Evolutionary conservation across 257 asterid species (phyloP).

Genomic region (Solanum sejunctum): DNA sequence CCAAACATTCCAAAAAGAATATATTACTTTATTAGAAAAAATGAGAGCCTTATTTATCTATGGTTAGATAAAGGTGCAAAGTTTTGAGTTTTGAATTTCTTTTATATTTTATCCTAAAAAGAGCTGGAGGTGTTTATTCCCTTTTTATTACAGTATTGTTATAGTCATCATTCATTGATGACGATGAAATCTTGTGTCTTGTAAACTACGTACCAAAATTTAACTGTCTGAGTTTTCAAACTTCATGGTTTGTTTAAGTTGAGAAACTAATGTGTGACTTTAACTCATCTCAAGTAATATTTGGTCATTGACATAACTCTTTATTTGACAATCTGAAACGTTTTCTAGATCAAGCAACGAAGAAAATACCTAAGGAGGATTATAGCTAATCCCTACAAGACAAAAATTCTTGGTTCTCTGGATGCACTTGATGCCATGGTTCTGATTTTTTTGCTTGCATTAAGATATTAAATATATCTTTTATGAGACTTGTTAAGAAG

Average conservation of each 20-base stretch:
- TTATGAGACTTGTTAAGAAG: no score
- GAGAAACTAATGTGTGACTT: no score
- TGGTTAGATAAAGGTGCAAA: neutral
- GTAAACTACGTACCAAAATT: neutral
- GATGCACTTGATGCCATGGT: neutral
- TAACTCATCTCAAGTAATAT: neutral
- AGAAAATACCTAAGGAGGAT: neutral
- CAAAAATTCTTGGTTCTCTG: neutral
- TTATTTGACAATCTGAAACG: neutral
- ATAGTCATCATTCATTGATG: neutral
- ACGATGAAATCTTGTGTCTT: neutral
- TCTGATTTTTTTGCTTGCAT: neutral
- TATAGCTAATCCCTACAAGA: neutral
- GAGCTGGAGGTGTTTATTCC: neutral
- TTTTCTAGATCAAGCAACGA: neutral
- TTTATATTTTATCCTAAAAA: neutral
- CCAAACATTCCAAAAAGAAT: no score
- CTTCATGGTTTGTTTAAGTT: no score
- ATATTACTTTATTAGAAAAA: no score
- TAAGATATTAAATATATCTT: neutral
- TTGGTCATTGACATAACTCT: neutral
- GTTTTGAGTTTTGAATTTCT: neutral
- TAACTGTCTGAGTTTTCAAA: neutral
- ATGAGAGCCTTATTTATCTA: neutral
- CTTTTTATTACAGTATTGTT: neutral